Percentiles rank a stretch among this genome's conserved stretches.
phyloP scores from a whole-genome alignment of 2,329 filamentous ascomycete species.

The Bisporella sp. region DNA sequence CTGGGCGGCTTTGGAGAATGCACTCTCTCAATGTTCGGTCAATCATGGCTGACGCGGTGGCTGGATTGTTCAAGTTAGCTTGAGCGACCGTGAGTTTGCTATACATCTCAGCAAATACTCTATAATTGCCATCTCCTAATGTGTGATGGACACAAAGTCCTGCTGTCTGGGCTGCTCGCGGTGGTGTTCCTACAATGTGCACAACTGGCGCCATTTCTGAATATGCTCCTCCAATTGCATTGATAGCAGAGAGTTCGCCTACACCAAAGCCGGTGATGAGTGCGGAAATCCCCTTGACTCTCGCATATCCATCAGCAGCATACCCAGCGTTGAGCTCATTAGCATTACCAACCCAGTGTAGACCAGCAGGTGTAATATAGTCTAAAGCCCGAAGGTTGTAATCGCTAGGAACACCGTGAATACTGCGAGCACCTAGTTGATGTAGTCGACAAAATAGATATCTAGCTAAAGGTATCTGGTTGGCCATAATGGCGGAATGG shows the following conservation, averaged over 20 bases:
- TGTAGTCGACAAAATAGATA: constrained; percentile 58
- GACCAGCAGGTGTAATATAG: constrained; percentile 47
- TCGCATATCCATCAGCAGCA: constrained; percentile 71
- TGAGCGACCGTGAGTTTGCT: constrained; percentile 61
- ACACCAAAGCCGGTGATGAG: constrained; percentile 70
- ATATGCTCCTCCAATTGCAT: constrained; percentile 63
- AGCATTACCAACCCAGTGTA: constrained; percentile 59
- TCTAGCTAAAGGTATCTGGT: not conserved
- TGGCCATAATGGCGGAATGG: too few relatives aligned
- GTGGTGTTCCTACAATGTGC: constrained; percentile 48
- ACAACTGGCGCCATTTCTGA: constrained; percentile 64
- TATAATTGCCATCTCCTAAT: constrained; percentile 68
- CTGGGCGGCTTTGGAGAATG: constrained; percentile 63
- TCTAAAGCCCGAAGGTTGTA: constrained; percentile 63
- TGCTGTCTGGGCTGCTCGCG: constrained; percentile 35
- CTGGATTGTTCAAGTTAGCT: constrained; percentile 60
- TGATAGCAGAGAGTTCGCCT: constrained; percentile 62
- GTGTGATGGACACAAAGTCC: constrained; percentile 50
- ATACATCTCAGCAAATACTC: constrained; percentile 73
- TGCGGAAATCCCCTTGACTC: constrained; percentile 60
- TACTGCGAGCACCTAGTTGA: constrained; percentile 54
- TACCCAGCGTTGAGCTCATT: constrained; percentile 56
- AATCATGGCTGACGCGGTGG: constrained; percentile 66
- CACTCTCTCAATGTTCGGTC: constrained; percentile 70
- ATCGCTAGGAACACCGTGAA: constrained; percentile 62